Evolutionary conservation across 495 filamentous ascomycete genomes (phyloP), one percentile per base, ranked within the genome.

Genomic region (Tuber indicum): DNA sequence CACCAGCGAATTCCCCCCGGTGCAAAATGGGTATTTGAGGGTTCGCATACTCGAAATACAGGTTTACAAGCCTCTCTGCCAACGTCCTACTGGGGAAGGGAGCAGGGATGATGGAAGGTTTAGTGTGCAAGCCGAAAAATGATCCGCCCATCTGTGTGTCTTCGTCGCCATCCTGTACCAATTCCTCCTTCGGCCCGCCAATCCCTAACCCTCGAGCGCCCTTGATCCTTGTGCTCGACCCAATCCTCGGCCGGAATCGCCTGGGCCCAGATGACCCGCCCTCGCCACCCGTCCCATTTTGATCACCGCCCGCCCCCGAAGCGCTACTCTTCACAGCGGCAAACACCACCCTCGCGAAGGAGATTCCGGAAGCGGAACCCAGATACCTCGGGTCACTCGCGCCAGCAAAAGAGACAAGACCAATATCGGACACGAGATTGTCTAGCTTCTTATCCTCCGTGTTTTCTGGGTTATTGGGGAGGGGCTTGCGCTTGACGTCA

Each of bases 11-110:
- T 72, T 97, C 94, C 17, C 88, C 90, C 70, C 91, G 89, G 83
- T 98, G 95, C 70, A 98, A 87, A 74, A 97, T 93, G 0, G 95
- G 95, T 79, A 98, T 93, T 84, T 98, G 95, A 14, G 94, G 93
- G 84, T 98, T 98, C 7, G 95, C 93, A 84, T 98, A 91, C 82
- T 97, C 92, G 83, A 98, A 98, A 83, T 97, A 98, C 14, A 97
- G 89, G 47, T 90, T 88, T 12, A 94, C 90, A 72, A 98, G 87
- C 79, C 88, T 88, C 73, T 89, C 84, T 0, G 90, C 95, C 9
- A 97, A 85, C 62, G 91, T 89, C 74, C 88, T 90, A 73, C 91
- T 90, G 1, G 95, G 95, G 81, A 98, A 98, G 21, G 91, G 88
- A 3, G 95, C 95, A 69, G 91, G 92, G 72, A 91, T 90, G 84